These are phyloP conservation scores for Murraya koenigii DNA, from an alignment of 345 rosid genomes.

Conservation along the genomic window DNA sequence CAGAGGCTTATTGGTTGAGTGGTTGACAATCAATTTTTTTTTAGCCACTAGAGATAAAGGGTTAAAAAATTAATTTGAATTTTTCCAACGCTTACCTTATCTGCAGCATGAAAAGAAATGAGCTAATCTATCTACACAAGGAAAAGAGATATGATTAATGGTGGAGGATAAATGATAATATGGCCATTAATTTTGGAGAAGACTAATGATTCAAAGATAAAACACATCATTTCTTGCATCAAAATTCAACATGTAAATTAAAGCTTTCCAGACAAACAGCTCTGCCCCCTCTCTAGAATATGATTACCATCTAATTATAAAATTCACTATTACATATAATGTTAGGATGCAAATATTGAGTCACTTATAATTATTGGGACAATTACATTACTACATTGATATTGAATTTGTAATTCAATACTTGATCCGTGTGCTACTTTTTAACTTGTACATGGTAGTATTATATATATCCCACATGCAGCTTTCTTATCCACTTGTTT, in stretches of 20 bases:
- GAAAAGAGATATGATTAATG: conserved; percentile 12
- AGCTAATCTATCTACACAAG: not conserved
- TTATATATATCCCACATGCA: too few relatives aligned
- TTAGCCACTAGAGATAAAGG: too few relatives aligned
- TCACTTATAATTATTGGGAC: not conserved
- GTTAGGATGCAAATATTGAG: not conserved
- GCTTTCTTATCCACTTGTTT: too few relatives aligned
- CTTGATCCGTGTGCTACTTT: not conserved
- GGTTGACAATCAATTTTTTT: too few relatives aligned
- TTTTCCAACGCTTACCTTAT: not conserved
- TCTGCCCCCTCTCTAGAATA: conserved; percentile 4
- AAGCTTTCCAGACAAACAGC: conserved; percentile 11
- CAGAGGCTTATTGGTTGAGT: too few relatives aligned
- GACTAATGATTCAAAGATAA: conserved; percentile 28
- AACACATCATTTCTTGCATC: conserved; percentile 37
- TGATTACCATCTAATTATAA: not conserved
- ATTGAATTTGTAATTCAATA: too few relatives aligned
- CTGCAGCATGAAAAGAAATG: not conserved
- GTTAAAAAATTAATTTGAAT: too few relatives aligned
- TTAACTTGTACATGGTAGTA: too few relatives aligned
- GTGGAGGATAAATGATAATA: conserved; percentile 20
- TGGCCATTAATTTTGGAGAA: conserved; percentile 22
- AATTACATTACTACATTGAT: too few relatives aligned
- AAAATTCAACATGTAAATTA: conserved; percentile 29
- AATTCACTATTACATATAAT: not conserved